These are phyloP conservation scores for Colletotrichum sp. DNA, from an alignment of 2,329 filamentous ascomycete genomes.

Conservation along the genomic window DNA sequence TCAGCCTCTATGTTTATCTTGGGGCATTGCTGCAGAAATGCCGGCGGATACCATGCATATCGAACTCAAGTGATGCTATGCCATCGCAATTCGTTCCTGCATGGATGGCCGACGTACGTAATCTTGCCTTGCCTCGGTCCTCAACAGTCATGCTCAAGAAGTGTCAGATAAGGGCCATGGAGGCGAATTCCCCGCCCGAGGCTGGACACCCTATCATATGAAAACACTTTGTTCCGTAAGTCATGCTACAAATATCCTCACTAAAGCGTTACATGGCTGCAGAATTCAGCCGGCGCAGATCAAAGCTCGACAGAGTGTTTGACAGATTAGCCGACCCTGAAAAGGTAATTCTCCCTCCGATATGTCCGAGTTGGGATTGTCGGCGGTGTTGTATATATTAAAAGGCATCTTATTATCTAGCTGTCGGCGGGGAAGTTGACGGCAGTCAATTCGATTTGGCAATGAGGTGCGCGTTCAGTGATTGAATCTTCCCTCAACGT, in stretches of 20 bases:
- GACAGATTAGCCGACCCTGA: background rate
- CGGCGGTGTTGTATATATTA: background rate
- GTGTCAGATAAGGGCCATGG: background rate
- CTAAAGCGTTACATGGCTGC: background rate
- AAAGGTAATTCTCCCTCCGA: background rate
- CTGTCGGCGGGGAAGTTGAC: background rate
- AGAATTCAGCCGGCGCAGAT: conserved; percentile 3
- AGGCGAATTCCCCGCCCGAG: background rate
- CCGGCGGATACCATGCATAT: too few species aligned
- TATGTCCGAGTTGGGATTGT: background rate
- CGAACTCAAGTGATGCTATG: background rate
- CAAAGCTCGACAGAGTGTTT: background rate
- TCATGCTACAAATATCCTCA: background rate
- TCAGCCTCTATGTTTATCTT: too few species aligned
- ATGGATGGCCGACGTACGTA: background rate
- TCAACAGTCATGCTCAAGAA: background rate
- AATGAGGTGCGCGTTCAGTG: background rate
- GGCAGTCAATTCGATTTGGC: background rate
- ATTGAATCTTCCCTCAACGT: too few species aligned
- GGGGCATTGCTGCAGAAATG: too few species aligned
- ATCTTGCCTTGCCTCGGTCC: background rate
- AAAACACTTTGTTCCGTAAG: background rate
- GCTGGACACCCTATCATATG: background rate
- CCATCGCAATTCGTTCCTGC: background rate
- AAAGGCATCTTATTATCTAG: background rate